Conservation (phyloP, 2,329 filamentous ascomycete genomes). For the Cyphellophora attinorum region DNA sequence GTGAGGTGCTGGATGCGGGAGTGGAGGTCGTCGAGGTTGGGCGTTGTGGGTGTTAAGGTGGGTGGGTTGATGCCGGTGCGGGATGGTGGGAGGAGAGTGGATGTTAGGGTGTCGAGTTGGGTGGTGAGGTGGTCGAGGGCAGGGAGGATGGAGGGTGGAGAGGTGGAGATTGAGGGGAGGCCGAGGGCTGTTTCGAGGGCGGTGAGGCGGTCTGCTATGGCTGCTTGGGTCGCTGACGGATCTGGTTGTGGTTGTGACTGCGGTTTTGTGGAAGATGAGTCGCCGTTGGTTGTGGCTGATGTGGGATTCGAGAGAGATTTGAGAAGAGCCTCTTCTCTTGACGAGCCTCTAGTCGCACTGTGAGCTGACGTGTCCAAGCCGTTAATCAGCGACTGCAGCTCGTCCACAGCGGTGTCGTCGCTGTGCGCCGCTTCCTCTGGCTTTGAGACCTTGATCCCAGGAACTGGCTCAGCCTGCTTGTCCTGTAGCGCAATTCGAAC, state of each 20-base stretch:
- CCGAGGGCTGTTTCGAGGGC: constrained; percentile 75
- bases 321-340: constrained; percentile 9
- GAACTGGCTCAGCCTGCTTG: constrained; percentile 24
- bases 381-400: constrained; percentile 59
- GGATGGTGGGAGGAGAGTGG: constrained; percentile 27
- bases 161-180: constrained; percentile 52
- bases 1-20: constrained; percentile 34
- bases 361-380: constrained; percentile 46
- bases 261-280: background rate
- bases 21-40: constrained; percentile 34
- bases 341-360: constrained; percentile 1
- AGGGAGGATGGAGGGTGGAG: constrained; percentile 60
- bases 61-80: constrained; percentile 8
- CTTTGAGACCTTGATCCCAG: constrained; percentile 14
- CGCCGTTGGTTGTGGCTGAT: background rate
- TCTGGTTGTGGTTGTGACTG: background rate
- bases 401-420: constrained; percentile 36
- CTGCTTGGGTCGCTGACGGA: constrained; percentile 53
- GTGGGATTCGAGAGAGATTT: background rate
- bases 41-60: constrained; percentile 11
- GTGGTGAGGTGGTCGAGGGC: constrained; percentile 71
- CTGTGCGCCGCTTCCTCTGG: constrained; percentile 31
- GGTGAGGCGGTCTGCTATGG: constrained; percentile 75
- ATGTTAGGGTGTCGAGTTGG: constrained; percentile 65
- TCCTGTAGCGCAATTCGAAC: constrained; percentile 45